A percentile compares a stretch with the other conserved stretches of the same genome.
phyloP scores from a whole-genome alignment of 1,139 yeast species.

The Geotrichum reessii region DNA sequence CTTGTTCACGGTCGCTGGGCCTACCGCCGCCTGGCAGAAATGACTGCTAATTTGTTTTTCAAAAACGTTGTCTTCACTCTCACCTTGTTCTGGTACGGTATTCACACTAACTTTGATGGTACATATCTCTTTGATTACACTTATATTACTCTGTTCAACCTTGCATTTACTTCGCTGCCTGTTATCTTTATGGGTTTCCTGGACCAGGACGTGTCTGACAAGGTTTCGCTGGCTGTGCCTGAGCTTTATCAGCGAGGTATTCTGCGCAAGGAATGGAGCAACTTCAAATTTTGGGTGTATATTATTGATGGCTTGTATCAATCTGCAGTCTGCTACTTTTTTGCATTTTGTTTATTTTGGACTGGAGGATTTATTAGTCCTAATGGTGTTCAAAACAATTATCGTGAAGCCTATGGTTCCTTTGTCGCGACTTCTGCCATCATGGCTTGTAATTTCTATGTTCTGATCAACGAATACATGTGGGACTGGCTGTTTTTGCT shows the following conservation, averaged over 20 bases:
- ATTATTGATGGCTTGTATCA: constrained; percentile 86
- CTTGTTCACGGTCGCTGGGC: constrained; percentile 97
- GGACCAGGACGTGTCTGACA: constrained; percentile 87
- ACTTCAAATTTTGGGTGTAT: constrained; percentile 71
- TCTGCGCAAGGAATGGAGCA: constrained; percentile 73
- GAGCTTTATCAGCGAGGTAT: constrained; percentile 84
- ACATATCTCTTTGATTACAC: constrained; percentile 89
- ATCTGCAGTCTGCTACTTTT: constrained; percentile 76
- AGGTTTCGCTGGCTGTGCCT: constrained; percentile 75
- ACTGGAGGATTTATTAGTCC: constrained; percentile 51
- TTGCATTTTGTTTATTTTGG: constrained; percentile 66
- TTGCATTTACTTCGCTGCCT: constrained; percentile 93
- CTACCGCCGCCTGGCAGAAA: constrained; percentile 81
- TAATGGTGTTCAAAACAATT: constrained; percentile 67
- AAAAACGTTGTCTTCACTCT: constrained; percentile 86
- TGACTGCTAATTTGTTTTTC: constrained; percentile 90
- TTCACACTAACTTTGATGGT: constrained; percentile 80
- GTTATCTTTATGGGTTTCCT: constrained; percentile 84
- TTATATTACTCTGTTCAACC: constrained; percentile 81
- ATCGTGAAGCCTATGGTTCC: constrained; percentile 81
- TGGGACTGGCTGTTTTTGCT: constrained; percentile 89
- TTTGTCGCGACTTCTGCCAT: constrained; percentile 75
- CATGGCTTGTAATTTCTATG: constrained; percentile 71
- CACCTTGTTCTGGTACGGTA: constrained; percentile 90
- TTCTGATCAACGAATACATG: constrained; percentile 74